Conservation (phyloP, 83 land plant genomes). For the Isoetes engelmannii region DNA sequence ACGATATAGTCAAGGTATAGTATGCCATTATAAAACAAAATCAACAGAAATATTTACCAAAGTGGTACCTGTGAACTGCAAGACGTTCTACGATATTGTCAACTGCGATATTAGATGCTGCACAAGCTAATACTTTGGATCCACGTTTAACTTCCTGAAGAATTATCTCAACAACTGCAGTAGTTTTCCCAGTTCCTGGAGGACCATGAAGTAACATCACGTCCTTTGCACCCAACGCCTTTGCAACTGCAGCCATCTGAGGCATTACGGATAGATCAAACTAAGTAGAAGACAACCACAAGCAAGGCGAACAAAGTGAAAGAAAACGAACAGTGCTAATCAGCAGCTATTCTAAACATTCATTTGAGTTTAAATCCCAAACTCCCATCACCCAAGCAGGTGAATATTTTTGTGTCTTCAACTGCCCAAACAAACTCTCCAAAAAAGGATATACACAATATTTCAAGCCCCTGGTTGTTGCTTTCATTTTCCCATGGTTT, state of each 20-base stretch:
- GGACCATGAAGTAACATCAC: slow-evolving; percentile 95
- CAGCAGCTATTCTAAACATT: too few relatives aligned
- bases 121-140: slow-evolving; percentile 89
- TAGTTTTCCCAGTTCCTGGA: slow-evolving; percentile 99
- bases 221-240: slow-evolving; percentile 64
- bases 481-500: too few relatives aligned
- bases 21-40: background rate
- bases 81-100: slow-evolving; percentile 96
- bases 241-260: slow-evolving; percentile 75
- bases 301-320: too few relatives aligned
- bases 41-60: background rate
- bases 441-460: too few relatives aligned
- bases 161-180: slow-evolving; percentile 90
- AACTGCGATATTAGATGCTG: slow-evolving; percentile 99
- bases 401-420: too few relatives aligned
- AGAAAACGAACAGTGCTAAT: too few relatives aligned
- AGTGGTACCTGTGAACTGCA: slow-evolving; percentile 57
- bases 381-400: too few relatives aligned
- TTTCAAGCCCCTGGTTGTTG: too few relatives aligned
- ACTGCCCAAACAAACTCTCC: too few relatives aligned
- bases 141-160: slow-evolving; percentile 96
- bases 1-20: background rate
- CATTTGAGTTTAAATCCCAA: too few relatives aligned
- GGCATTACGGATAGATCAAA: too few relatives aligned
- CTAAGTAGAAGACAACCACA: too few relatives aligned